Base-by-base conservation (phyloP, 768 basidiomycete species). In the Auriculariales sp. region DNA sequence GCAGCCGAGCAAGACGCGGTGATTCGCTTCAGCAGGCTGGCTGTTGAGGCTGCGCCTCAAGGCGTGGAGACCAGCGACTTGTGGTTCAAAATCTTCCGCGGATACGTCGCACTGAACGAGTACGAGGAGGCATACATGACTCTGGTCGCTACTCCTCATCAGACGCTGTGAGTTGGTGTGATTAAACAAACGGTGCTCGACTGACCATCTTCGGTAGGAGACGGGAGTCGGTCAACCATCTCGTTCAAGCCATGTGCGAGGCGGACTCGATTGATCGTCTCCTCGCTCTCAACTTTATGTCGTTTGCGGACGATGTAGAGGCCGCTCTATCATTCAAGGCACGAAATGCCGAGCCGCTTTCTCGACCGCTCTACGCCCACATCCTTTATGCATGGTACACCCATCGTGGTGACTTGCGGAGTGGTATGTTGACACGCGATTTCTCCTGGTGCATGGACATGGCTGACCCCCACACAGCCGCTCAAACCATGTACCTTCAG, bases 351-450 rank as follows among this genome's bases (percentile, higher is more conserved):
- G 89, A 99, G 66, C 91, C 94, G 46, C 77, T 87, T 36, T 67
- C 81, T 32, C 76, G 73, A 31, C 93, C 93, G 0, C 81, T 79
- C 59, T 98, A 94, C 68, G 81, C 90, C 30, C 77, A 79, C 58
- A 88, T 98, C 49, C 66, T 98, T n/a, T 94, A 95, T 65, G 82
- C 89, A 44, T 98, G 91, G 91, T 83, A 91, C 62, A 76, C 83
- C 56, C 73, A 75, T 50, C 73, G 87, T 61, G 86, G 87, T 25
- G 91, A 97, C 62, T 91, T 92, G 66, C 78, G 90, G 47, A 90
- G 78, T 62, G 95, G 94, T 93, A 62, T 64, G 78, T 71, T 17
- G 15, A 49, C 24, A 3, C 11, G 12, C 33, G 9, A 14, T 19
- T 49, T 7, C n/a, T 22, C 27, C 36, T 28, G 33, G n/a, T 12